Conservation (phyloP, 2,329 filamentous ascomycete species). For the Trichoderma gracile region DNA sequence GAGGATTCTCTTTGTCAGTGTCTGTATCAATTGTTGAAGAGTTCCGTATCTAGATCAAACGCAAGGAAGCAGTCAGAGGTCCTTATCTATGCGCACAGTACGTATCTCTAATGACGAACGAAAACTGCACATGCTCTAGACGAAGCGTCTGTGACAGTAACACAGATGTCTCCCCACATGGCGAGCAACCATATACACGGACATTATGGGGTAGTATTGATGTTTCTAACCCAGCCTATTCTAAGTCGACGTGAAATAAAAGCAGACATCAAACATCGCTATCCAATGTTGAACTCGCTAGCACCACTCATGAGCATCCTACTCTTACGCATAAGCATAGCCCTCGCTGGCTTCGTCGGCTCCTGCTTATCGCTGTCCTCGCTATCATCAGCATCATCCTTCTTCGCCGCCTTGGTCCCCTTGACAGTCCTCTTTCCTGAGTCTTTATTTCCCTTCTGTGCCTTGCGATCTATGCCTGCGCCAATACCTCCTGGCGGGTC, state of each 20-base stretch:
- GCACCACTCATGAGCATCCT: slow-evolving; percentile 65
- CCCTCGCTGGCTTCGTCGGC: slow-evolving; percentile 37
- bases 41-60: background rate
- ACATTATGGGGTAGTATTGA: background rate
- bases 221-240: background rate
- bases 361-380: slow-evolving; percentile 39
- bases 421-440: slow-evolving; percentile 31
- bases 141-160: too few relatives aligned
- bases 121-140: too few relatives aligned
- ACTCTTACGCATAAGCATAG: slow-evolving; percentile 60
- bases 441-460: slow-evolving; percentile 39
- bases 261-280: slow-evolving; percentile 26
- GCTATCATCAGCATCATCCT: slow-evolving; percentile 39
- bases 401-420: background rate
- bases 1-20: background rate
- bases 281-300: slow-evolving; percentile 70
- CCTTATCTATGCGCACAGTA: background rate
- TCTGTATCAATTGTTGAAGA: background rate
- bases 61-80: background rate
- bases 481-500: slow-evolving; percentile 86
- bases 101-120: too few relatives aligned
- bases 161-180: too few relatives aligned
- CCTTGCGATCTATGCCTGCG: slow-evolving; percentile 52
- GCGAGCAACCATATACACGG: too few relatives aligned
- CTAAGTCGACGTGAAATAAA: background rate